Conservation (phyloP, 2,329 filamentous ascomycete species). For the Fusarium ambrosium region DNA sequence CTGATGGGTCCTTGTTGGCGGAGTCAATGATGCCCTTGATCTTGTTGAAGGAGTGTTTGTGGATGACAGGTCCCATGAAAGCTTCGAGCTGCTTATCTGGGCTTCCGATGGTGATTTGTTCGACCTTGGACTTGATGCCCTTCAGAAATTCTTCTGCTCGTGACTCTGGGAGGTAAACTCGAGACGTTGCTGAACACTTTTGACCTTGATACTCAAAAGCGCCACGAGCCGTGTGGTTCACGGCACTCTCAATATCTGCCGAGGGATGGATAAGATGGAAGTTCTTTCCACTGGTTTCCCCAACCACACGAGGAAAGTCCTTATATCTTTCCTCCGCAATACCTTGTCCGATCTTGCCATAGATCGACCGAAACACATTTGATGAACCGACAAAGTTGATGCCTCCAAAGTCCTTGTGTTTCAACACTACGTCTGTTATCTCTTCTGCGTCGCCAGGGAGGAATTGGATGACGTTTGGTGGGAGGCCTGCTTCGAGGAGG, state of each 20-base stretch:
- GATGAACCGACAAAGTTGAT: neutral
- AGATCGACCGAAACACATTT: neutral
- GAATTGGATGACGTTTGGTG: conserved; percentile 53
- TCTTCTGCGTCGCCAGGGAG: conserved; percentile 53
- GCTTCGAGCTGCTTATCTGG: conserved; percentile 43
- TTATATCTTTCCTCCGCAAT: neutral
- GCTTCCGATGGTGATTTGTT: conserved; percentile 49
- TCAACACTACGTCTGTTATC: conserved; percentile 48
- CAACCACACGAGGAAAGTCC: conserved; percentile 57
- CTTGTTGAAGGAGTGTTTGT: conserved; percentile 57
- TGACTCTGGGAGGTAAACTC: conserved; percentile 66
- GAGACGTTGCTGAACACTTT: conserved; percentile 65
- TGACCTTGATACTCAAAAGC: conserved; percentile 66
- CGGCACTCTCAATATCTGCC: conserved; percentile 62
- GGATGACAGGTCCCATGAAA: conserved; percentile 63
- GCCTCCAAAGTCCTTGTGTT: neutral
- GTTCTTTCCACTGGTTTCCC: conserved; percentile 66
- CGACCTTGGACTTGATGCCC: conserved; percentile 48
- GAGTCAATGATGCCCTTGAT: neutral
- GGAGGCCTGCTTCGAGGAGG: conserved; percentile 55
- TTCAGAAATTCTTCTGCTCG: conserved; percentile 7
- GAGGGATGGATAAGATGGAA: conserved; percentile 49
- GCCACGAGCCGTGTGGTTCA: conserved; percentile 60
- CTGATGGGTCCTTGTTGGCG: neutral
- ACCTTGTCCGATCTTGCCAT: conserved; percentile 33